Percentiles rank a stretch among this genome's conserved stretches.
phyloP scores from a whole-genome alignment of 352 stramenopile genomes.

The Globisporangium paroecandrum region DNA sequence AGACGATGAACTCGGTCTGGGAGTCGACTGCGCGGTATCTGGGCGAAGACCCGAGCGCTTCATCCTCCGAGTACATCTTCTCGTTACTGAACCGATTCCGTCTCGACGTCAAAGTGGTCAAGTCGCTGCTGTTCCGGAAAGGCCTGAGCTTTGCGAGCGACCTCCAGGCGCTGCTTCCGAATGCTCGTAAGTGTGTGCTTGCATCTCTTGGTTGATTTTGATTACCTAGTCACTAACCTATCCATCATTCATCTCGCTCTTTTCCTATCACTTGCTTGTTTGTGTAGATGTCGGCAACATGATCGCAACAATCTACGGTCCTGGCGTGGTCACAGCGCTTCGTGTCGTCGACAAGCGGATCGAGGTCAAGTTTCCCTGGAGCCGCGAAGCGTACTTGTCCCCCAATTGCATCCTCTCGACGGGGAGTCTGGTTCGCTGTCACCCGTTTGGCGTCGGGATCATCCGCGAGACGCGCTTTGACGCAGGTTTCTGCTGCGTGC shows the following conservation, averaged over 20 bases:
- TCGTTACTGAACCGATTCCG: conserved; percentile 68
- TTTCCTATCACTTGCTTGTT: neutral
- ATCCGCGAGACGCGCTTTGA: conserved; percentile 62
- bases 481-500: conserved; percentile 51
- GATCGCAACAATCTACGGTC: conserved; percentile 57
- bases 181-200: conserved; percentile 35
- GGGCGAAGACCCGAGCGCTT: conserved; percentile 49
- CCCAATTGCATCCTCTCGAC: conserved; percentile 43
- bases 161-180: conserved; percentile 25
- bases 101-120: conserved; percentile 73
- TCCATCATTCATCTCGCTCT: neutral
- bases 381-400: conserved; percentile 46
- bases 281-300: conserved; percentile 53
- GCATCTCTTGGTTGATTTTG: no score
- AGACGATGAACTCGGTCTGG: conserved; percentile 58
- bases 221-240: neutral
- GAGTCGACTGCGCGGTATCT: conserved; percentile 65
- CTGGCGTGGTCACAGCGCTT: conserved; percentile 61
- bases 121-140: conserved; percentile 53
- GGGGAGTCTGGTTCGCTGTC: conserved; percentile 49
- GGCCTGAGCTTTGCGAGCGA: conserved; percentile 48
- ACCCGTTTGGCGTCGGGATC: conserved; percentile 53
- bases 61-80: conserved; percentile 72
- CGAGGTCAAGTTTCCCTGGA: conserved; percentile 75
- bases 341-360: conserved; percentile 47